Evolutionary conservation across 805 yeast species (phyloP), one percentile per base, ranked within the genome.

Genomic region (Starmerella bombicola): DNA sequence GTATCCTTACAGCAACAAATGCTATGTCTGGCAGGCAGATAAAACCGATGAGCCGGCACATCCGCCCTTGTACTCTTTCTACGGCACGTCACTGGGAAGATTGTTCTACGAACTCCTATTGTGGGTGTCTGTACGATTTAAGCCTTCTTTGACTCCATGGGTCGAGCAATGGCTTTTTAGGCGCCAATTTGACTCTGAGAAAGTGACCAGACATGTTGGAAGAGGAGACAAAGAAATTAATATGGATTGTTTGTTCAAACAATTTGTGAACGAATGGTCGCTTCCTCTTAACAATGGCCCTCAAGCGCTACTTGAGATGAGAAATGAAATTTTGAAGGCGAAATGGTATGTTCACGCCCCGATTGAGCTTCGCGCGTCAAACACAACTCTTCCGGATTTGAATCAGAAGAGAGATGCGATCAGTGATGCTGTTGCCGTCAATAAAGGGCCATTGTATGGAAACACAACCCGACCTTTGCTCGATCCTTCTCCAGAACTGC

Each of bases 211-310:
- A 9, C 52, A 44, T 26, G 83, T 86, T 9, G 84, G 78, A 54
- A 71, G 73, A 43, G 79, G 94, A 3, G 88, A 82, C 33, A 82
- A 80, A 44, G 95, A 88, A 5, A 73, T 88, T 54, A 84, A 82
- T 60, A 83, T 88, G 94, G 97, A 91, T 64, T 91, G 97, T 59
- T 65, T 88, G 51, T 88, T 84, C 60, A 76, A 85, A 33, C 98
- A 88, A 61, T 86, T 77, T 62, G 97, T 88, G 37, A 77, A 86
- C 57, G 98, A 88, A 63, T 88, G 97, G 97, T 85, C 91, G n/a
- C 74, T 93, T 36, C 97, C 97, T 17, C 64, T 88, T 55, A 69
- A 63, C 19, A 71, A 74, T 48, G 96, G 96, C 4, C 78, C 78
- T 6, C 79, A 74, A 38, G 77, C 80, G 16, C 68, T 86, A 48